Conservation (phyloP, 805 yeast genomes). For the Debaryomyces castellii region DNA sequence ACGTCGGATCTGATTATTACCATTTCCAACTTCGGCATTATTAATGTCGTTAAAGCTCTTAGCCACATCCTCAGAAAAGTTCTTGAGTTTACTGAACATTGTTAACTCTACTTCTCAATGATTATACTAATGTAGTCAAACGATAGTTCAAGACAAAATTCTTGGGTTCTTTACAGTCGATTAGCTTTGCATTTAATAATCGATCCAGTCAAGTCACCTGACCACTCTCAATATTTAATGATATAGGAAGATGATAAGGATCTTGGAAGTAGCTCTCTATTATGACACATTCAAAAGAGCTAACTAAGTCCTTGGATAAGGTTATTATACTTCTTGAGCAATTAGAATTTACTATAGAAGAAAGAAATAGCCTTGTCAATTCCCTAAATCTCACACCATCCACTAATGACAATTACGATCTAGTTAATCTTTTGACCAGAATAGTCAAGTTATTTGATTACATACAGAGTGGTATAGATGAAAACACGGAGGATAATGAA, state of each 20-base stretch:
- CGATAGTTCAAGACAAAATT: too few species aligned
- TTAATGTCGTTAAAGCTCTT: constrained; percentile 39
- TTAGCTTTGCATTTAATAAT: not conserved
- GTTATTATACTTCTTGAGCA: constrained; percentile 21
- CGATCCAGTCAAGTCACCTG: not conserved
- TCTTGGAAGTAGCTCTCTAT: not conserved
- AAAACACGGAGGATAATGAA: constrained; percentile 3
- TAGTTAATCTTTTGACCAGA: constrained; percentile 27
- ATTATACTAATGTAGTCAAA: not conserved
- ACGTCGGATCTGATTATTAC: constrained; percentile 3
- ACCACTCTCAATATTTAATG: not conserved
- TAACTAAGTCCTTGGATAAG: constrained; percentile 18
- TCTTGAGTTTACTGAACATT: constrained; percentile 43
- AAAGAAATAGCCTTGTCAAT: constrained; percentile 27
- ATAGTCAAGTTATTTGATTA: constrained; percentile 26
- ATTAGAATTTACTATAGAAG: constrained; percentile 31
- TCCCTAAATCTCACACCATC: constrained; percentile 37
- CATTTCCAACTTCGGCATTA: constrained; percentile 11
- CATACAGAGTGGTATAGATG: constrained; percentile 27
- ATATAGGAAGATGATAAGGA: not conserved
- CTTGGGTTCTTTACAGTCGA: too few species aligned
- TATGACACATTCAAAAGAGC: constrained; percentile 12
- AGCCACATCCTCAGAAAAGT: constrained; percentile 46
- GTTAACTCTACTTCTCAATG: not conserved
- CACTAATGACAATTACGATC: constrained; percentile 36